Percentiles rank a stretch among this genome's conserved stretches.
Conservation (phyloP, 306 rosid species). For the Luffa aegyptiaca region DNA sequence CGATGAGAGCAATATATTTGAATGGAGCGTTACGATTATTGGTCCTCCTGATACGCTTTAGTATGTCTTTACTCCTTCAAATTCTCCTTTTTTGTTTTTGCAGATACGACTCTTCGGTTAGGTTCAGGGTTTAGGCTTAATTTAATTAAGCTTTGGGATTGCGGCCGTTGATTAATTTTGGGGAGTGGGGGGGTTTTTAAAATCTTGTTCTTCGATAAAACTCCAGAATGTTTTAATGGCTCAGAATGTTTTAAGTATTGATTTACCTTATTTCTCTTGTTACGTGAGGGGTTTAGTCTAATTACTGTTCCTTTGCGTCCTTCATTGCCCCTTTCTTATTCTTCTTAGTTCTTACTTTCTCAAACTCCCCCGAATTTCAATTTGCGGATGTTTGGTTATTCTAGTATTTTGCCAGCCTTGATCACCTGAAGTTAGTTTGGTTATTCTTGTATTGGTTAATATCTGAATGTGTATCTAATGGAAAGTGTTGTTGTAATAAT, state of each 20-base stretch:
- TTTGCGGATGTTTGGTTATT: neutral
- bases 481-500: conserved; percentile 1
- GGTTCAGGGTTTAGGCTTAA: neutral
- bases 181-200: neutral
- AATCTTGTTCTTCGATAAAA: neutral
- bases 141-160: neutral
- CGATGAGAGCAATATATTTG: conserved; percentile 79
- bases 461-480: neutral
- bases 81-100: neutral
- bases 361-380: neutral
- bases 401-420: neutral
- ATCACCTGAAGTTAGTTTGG: neutral
- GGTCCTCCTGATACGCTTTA: conserved; percentile 99
- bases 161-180: neutral
- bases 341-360: neutral
- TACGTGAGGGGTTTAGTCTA: neutral
- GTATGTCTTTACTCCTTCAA: conserved; percentile 26
- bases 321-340: too few species aligned
- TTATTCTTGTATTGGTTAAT: neutral
- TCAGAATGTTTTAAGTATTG: neutral
- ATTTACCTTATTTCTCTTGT: neutral
- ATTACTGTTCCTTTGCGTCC: neutral
- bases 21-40: conserved; percentile 97
- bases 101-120: neutral
- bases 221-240: neutral